Conservation (phyloP, 2,329 filamentous ascomycete genomes). For the Fonsecaea pugnacius region DNA sequence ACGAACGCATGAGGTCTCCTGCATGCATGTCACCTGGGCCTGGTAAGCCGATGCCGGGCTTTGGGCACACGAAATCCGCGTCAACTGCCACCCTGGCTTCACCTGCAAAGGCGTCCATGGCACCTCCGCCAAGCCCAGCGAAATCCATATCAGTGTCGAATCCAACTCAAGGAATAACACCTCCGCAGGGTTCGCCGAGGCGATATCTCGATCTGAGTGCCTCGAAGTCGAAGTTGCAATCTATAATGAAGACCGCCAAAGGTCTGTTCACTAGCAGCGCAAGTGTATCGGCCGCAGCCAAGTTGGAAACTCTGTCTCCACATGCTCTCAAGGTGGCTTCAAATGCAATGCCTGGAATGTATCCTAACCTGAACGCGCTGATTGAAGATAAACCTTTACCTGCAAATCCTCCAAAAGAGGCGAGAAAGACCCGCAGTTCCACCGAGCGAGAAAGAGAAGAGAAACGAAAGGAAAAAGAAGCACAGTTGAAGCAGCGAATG, state of each 20-base stretch:
- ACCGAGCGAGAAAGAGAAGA: conserved; percentile 58
- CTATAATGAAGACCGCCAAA: conserved; percentile 84
- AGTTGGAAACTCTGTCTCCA: conserved; percentile 59
- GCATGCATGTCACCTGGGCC: conserved; percentile 31
- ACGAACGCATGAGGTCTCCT: conserved; percentile 35
- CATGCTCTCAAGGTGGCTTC: conserved; percentile 42
- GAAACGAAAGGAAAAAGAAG: conserved; percentile 40
- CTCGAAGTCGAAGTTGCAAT: conserved; percentile 89
- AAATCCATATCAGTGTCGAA: conserved; percentile 68
- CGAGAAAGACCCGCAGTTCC: conserved; percentile 61
- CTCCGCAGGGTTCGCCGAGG: conserved; percentile 61
- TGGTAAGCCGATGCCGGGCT: conserved; percentile 36
- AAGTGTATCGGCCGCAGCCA: conserved; percentile 61
- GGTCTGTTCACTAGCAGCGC: conserved; percentile 80
- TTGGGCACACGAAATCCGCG: conserved; percentile 64
- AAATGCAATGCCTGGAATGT: conserved; percentile 39
- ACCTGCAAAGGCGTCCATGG: conserved; percentile 49
- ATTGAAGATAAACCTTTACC: conserved; percentile 35
- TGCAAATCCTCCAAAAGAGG: conserved; percentile 44
- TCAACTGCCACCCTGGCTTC: conserved; percentile 65
- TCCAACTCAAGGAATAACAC: conserved; percentile 62
- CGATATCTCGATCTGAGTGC: conserved; percentile 76
- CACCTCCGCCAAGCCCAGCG: conserved; percentile 45
- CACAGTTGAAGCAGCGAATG: conserved; percentile 39
- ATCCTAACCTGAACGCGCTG: conserved; percentile 37